Evolutionary conservation across 208 protist species (phyloP), one percentile per base, ranked within the genome.

Genomic region (Histomonas meleagridis): DNA sequence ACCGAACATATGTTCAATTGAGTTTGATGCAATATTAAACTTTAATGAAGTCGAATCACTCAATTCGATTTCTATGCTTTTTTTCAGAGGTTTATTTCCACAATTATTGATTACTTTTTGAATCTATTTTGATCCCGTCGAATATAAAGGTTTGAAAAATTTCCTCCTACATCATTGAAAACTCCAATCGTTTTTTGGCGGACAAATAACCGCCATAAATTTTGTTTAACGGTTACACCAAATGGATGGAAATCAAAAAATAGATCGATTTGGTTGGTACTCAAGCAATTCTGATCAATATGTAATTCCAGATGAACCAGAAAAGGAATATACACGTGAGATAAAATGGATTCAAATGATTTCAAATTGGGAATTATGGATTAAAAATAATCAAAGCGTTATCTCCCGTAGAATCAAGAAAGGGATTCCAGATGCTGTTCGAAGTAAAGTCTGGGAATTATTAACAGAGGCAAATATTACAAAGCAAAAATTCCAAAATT

Each of bases 261-360:
- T 72, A 16, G 65, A 72, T 40, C 65, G 65, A 32, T 72, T 72
- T 72, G 65, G 65, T 43, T 72, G 65, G 65, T 72, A 72, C 32
- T 18, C 65, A 12, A 32, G 40, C 40, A n/a, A n/a, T n/a, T n/a
- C n/a, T n/a, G 65, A 40, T 10, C 7, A 72, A 26, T 72, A 72
- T 28, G 65, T 72, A 72, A 72, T 72, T 26, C 40, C 65, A 12
- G 65, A 32, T 18, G 65, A 72, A 43, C 10, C 65, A 12, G 3
- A 43, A 4, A 72, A 72, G 40, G 65, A 72, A 32, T 32, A 72
- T 16, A n/a, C 32, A 23, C 12, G 65, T 1, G 65, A 72, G n/a
- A 1, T 5, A 72, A 72, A 72, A 72, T 72, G 65, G 65, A 32
- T 32, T 12, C 32, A 72, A 43, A 72, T 72, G 65, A n/a, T 40